Evolutionary conservation across 805 yeast species (phyloP).

Genomic region (Torulaspora maleeae): DNA sequence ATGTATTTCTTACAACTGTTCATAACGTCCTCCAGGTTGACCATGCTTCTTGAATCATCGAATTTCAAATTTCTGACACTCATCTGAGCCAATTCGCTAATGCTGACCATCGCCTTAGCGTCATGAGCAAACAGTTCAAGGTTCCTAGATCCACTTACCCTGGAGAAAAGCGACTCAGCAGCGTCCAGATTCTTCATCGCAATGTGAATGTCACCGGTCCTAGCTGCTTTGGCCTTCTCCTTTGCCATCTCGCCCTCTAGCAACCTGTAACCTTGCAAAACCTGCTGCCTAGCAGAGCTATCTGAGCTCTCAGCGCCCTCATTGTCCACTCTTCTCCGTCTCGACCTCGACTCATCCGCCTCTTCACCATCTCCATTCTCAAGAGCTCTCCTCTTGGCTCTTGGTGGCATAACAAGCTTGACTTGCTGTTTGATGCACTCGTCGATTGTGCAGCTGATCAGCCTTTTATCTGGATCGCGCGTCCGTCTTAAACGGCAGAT

Average conservation of each 20-base stretch:
- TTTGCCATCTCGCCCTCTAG: constrained; percentile 29
- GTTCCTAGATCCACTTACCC: constrained; percentile 38
- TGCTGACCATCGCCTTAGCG: constrained; percentile 55
- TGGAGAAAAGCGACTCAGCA: constrained; percentile 46
- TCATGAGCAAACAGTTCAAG: constrained; percentile 53
- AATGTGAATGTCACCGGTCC: constrained; percentile 52
- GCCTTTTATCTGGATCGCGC: not conserved
- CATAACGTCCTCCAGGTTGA: constrained; percentile 47
- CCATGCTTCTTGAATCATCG: constrained; percentile 49
- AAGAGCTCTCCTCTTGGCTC: constrained; percentile 9
- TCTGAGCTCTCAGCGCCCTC: constrained; percentile 4
- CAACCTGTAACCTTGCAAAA: constrained; percentile 34
- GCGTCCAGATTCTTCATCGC: constrained; percentile 43
- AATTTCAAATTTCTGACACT: constrained; percentile 58
- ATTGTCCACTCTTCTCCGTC: not conserved
- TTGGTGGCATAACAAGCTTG: not conserved
- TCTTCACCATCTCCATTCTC: not conserved
- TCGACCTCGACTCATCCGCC: not conserved
- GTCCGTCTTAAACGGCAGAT: no score
- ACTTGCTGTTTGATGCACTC: not conserved
- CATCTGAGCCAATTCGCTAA: constrained; percentile 58
- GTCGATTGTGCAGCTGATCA: not conserved
- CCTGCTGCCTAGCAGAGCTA: constrained; percentile 24
- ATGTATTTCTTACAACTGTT: constrained; percentile 38
- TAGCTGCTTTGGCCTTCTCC: constrained; percentile 48